Base-by-base conservation (phyloP, 352 stramenopile species). In the Phytopythium montanum region DNA sequence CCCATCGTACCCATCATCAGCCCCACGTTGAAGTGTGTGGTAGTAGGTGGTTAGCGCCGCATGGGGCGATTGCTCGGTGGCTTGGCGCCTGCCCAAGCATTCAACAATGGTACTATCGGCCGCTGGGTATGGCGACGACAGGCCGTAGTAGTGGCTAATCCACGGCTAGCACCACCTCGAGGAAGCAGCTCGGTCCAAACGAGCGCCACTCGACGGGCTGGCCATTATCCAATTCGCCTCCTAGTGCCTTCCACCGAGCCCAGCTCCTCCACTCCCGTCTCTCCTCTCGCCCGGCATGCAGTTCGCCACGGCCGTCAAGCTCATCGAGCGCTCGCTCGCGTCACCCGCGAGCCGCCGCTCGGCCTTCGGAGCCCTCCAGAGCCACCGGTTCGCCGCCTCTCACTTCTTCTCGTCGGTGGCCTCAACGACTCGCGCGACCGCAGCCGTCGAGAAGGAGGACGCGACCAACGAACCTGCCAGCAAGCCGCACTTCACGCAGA, bases 311-410 rank as follows among this genome's bases (percentile, higher is more conserved):
- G 49, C 62, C 19, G 29, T 25, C 18, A 64, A 55, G 42, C 51
- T 60, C 52, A 33, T 50, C 36, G n/a, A 69, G 45, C 57, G 58
- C 19, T 65, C 58, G 13, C 41, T 50, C 9, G 66, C 60, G n/a
- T 41, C 53, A 3, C 31, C 25, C 6, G 36, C 65, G 13, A 21
- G 55, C n/a, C 56, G 41, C n/a, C 36, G 46, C 23, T 57, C 61
- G 18, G 51, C 52, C 29, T 13, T 66, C 13, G 26, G 38, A 5
- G 31, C 48, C 8, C n/a, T 67, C 18, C 61, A 55, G 31, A 39
- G 28, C 10, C 45, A 60, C 23, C 62, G 34, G 13, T 56, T 65
- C 25, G 57, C 57, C 3, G 52, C 57, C 14, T 23, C 54, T 8
- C 46, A 57, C 9, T 65, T 61, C 52, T 69, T 59, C 19, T 66